These are phyloP conservation scores for Plasmodium chabaudi DNA, from an alignment of 169 alveolate genomes.

Conservation along the genomic window DNA sequence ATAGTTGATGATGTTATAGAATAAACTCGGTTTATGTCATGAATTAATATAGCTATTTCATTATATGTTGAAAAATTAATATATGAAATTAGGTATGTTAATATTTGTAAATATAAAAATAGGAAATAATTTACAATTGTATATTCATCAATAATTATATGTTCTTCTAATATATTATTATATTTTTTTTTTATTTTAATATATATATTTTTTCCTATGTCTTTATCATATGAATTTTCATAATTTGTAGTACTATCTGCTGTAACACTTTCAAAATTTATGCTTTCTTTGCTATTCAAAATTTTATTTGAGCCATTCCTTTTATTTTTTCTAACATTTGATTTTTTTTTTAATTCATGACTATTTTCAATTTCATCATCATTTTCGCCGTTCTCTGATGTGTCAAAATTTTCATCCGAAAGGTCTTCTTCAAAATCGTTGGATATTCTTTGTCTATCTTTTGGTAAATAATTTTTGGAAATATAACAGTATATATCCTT, in stretches of 20 bases:
- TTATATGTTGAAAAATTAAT: constrained; percentile 51
- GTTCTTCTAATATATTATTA: constrained; percentile 29
- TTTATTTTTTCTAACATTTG: background rate
- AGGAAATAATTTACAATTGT: constrained; percentile 62
- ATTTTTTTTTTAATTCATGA: no score
- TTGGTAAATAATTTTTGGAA: background rate
- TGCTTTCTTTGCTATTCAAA: background rate
- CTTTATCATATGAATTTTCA: constrained; percentile 8
- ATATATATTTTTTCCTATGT: background rate
- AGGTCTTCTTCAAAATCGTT: background rate
- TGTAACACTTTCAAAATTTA: constrained; percentile 1
- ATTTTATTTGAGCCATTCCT: background rate
- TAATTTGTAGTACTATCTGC: constrained; percentile 16
- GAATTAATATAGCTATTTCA: constrained; percentile 61
- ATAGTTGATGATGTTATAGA: constrained; percentile 57
- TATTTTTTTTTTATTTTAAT: constrained; percentile 51
- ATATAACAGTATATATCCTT: constrained; percentile 21
- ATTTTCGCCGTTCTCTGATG: background rate
- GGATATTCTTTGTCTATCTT: background rate
- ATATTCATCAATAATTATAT: constrained; percentile 46
- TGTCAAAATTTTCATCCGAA: background rate
- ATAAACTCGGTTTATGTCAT: constrained; percentile 59
- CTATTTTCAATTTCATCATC: background rate
- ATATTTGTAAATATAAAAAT: constrained; percentile 61
- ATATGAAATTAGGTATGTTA: constrained; percentile 45